Evolutionary conservation across 2,329 filamentous ascomycete genomes (phyloP).

Genomic region (Colletotrichum sp.): DNA sequence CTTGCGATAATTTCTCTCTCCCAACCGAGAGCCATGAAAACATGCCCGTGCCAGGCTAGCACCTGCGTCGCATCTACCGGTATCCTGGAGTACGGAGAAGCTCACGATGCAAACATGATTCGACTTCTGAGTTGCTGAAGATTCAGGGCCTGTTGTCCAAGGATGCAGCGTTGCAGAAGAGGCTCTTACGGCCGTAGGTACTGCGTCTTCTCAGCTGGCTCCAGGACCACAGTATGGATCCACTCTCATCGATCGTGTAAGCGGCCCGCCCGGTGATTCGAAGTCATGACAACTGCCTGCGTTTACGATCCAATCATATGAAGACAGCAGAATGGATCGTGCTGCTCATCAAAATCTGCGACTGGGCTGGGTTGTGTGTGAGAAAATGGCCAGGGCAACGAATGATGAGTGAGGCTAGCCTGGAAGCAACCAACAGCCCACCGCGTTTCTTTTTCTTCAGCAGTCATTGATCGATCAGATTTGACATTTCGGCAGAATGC

Average conservation of each 20-base stretch:
- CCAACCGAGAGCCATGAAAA: background rate
- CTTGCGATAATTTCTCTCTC: background rate
- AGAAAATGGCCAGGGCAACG: background rate
- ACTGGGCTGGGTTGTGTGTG: background rate
- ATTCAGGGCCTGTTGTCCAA: background rate
- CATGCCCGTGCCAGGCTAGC: background rate
- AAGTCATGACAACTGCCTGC: background rate
- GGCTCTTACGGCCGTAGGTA: background rate
- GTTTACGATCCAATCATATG: background rate
- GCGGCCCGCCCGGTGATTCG: background rate
- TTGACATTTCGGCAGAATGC: background rate
- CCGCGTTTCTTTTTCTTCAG: background rate
- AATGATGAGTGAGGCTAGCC: background rate
- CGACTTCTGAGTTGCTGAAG: background rate
- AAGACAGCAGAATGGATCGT: background rate
- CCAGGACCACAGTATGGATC: background rate
- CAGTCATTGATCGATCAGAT: background rate
- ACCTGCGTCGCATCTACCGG: background rate
- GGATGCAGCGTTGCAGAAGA: background rate
- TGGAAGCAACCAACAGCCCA: background rate
- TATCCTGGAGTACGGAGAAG: background rate
- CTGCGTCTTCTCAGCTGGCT: background rate
- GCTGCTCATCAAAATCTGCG: background rate
- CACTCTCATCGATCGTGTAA: background rate
- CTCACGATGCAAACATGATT: background rate